phyloP scores from a whole-genome alignment of 2,329 filamentous ascomycete species.

The Diplodia scrobiculata region DNA sequence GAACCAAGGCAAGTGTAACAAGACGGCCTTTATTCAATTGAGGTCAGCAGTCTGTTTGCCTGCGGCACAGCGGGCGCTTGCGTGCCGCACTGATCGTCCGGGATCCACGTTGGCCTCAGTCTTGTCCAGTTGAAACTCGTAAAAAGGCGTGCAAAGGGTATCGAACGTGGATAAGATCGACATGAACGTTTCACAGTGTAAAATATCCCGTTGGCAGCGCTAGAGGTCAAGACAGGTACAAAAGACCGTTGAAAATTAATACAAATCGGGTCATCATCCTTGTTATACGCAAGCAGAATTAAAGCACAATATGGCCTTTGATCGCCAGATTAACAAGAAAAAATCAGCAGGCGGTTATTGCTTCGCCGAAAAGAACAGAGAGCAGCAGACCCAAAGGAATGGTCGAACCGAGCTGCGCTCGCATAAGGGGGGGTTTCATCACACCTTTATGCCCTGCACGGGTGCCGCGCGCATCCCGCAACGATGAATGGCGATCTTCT shows the following conservation, averaged over 20 bases:
- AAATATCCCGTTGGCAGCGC: not conserved
- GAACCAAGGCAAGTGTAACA: too few relatives aligned
- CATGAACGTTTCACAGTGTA: too few relatives aligned
- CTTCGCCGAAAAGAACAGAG: not conserved
- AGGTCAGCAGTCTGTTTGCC: too few relatives aligned
- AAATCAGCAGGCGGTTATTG: not conserved
- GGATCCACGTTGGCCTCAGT: not conserved
- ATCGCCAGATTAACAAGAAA: not conserved
- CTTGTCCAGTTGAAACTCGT: not conserved
- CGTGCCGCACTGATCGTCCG: not conserved
- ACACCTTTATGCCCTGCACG: not conserved
- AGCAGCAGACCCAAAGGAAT: not conserved
- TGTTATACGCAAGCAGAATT: not conserved
- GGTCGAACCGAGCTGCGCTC: not conserved
- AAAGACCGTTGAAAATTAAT: not conserved
- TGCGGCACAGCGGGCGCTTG: not conserved
- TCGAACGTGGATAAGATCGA: not conserved
- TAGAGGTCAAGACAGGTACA: not conserved
- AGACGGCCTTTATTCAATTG: too few relatives aligned
- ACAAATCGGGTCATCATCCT: not conserved
- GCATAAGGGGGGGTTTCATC: not conserved
- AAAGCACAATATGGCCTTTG: not conserved
- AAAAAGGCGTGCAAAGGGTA: not conserved
- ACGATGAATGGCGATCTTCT: not conserved
- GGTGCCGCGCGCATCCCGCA: not conserved